Conservation (phyloP, 129 eudicot genomes). For the Flaveria bidentis region DNA sequence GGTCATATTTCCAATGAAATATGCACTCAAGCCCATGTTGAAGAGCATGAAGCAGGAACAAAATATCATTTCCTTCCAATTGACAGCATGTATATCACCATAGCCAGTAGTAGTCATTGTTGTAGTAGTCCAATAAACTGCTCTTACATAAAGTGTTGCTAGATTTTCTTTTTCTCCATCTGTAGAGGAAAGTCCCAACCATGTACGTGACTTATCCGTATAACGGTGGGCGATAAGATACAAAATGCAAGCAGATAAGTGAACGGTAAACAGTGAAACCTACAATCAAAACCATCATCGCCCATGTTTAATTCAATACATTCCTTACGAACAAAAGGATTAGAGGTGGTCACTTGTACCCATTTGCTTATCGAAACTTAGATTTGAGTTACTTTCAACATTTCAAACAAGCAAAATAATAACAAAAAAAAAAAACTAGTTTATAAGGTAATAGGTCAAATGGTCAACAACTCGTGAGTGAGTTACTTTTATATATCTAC, state of each 20-base stretch:
- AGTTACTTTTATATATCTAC: no score
- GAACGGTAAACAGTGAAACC: constrained; percentile 68
- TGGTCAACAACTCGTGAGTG: no score
- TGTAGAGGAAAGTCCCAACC: constrained; percentile 40
- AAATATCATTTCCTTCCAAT: constrained; percentile 58
- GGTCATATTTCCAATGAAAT: constrained; percentile 84
- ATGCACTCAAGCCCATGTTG: constrained; percentile 61
- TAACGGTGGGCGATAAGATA: constrained; percentile 61
- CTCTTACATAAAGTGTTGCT: constrained; percentile 37
- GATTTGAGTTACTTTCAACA: background rate
- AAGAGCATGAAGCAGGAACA: constrained; percentile 52
- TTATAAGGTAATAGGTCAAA: background rate
- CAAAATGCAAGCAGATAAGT: constrained; percentile 54
- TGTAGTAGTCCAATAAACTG: constrained; percentile 69
- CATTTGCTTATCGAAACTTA: background rate
- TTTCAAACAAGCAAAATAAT: background rate
- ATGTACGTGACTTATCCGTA: constrained; percentile 43
- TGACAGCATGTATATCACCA: constrained; percentile 73
- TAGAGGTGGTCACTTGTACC: background rate
- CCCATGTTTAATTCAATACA: background rate
- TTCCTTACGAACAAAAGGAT: background rate
- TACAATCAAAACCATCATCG: constrained; percentile 32
- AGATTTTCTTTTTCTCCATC: constrained; percentile 25
- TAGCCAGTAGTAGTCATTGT: constrained; percentile 71
- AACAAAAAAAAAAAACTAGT: no score